Percentiles rank a stretch among this genome's conserved stretches.
These are phyloP conservation scores for Arabis hirsuta DNA, from an alignment of 345 rosid genomes.

Conservation along the genomic window DNA sequence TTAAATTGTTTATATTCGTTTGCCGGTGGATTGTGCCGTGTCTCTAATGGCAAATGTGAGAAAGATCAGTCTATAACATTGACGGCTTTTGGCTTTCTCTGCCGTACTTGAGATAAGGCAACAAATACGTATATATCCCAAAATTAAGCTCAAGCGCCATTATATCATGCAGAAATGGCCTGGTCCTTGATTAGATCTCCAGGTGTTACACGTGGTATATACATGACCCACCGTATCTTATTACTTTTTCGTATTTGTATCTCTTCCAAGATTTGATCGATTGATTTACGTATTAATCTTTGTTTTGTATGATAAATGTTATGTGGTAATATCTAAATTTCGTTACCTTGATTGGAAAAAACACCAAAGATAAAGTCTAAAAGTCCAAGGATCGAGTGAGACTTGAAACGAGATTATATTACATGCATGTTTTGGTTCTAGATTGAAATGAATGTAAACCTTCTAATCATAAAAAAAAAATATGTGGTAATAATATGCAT, in stretches of 20 bases:
- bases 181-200: not conserved
- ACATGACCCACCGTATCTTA: constrained; percentile 24
- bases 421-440: no score
- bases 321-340: not conserved
- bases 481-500: not conserved
- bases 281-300: not conserved
- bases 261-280: not conserved
- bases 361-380: no score
- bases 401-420: no score
- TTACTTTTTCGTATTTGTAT: constrained; percentile 16
- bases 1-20: constrained; percentile 7
- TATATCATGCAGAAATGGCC: not conserved
- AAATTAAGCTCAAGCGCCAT: not conserved
- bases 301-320: not conserved
- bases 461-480: no score
- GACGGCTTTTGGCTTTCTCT: constrained; percentile 24
- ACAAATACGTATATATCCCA: constrained; percentile 11
- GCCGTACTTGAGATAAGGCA: constrained; percentile 20
- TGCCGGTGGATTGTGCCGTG: constrained; percentile 42
- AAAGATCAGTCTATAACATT: constrained; percentile 4
- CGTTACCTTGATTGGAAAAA: no score
- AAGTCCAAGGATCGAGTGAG: no score
- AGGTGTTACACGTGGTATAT: constrained; percentile 21
- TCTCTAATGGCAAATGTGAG: constrained; percentile 36
- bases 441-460: no score